Percentiles rank a stretch among this genome's conserved stretches.
phyloP scores from a whole-genome alignment of 495 filamentous ascomycete species.

The Cercophora samala region DNA sequence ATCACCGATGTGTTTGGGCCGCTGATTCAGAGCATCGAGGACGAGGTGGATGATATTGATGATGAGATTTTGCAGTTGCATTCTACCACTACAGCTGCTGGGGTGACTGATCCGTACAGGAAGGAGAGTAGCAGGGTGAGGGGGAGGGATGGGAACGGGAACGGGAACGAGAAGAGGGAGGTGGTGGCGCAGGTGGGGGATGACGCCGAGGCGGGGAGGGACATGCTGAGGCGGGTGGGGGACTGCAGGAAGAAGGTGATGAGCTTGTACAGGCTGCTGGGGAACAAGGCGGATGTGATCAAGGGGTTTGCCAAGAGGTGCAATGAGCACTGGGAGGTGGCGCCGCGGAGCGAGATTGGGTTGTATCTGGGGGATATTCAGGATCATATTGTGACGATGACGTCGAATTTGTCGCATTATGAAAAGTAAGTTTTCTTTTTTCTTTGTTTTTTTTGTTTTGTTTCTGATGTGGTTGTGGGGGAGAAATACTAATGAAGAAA shows the following conservation, averaged over 20 bases:
- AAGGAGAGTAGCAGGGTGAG: conserved; percentile 16
- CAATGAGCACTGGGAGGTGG: conserved; percentile 97
- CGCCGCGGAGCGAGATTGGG: conserved; percentile 90
- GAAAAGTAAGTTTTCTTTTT: conserved; percentile 71
- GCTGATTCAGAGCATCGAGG: conserved; percentile 81
- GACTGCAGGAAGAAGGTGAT: conserved; percentile 97
- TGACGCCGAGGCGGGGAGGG: conserved; percentile 56
- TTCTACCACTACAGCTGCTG: conserved; percentile 38
- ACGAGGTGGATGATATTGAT: conserved; percentile 88
- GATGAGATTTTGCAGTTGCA: conserved; percentile 76
- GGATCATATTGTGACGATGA: conserved; percentile 99
- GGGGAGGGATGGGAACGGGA: no score
- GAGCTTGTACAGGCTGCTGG: conserved; percentile 83
- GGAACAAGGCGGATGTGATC: conserved; percentile 98
- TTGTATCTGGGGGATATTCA: conserved; percentile 96
- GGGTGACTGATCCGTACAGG: conserved; percentile 32
- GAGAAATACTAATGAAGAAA: no score
- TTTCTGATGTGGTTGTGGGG: no score
- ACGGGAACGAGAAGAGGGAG: conserved; percentile 42
- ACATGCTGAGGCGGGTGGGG: conserved; percentile 87
- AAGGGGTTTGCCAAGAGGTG: conserved; percentile 99
- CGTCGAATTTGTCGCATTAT: conserved; percentile 87
- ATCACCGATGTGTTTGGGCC: conserved; percentile 95
- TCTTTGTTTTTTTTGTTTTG: no score
- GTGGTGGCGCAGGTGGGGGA: conserved; percentile 42